Conservation (phyloP, 345 rosid species). For the Pseudoturritis turrita region DNA sequence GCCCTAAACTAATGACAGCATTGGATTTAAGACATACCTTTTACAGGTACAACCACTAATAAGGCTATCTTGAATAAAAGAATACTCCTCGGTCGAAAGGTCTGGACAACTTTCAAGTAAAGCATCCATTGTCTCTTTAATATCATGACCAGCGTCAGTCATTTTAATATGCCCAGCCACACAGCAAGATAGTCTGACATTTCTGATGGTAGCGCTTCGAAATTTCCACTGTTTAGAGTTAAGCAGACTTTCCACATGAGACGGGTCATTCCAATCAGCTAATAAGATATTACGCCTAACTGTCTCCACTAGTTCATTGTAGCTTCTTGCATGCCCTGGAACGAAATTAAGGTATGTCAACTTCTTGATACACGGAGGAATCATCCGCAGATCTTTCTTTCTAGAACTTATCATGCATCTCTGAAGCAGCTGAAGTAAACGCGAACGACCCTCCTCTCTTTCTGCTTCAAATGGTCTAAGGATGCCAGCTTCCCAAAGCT, state of each 20-base stretch:
- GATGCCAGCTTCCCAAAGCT: slow-evolving; percentile 90
- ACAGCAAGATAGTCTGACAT: slow-evolving; percentile 92
- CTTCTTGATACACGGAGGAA: slow-evolving; percentile 93
- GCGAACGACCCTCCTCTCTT: slow-evolving; percentile 83
- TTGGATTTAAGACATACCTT: slow-evolving; percentile 46
- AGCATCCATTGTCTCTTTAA: slow-evolving; percentile 90
- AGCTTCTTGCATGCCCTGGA: slow-evolving; percentile 82
- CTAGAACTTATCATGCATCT: slow-evolving; percentile 96
- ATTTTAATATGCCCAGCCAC: slow-evolving; percentile 95
- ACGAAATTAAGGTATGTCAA: slow-evolving; percentile 65
- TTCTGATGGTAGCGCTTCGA: slow-evolving; percentile 63
- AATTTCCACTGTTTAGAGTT: slow-evolving; percentile 95
- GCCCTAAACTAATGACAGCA: slow-evolving; percentile 1
- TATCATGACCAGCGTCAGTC: slow-evolving; percentile 79
- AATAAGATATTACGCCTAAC: slow-evolving; percentile 83
- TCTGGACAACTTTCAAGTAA: slow-evolving; percentile 61
- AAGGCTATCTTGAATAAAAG: slow-evolving; percentile 59
- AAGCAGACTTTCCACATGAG: slow-evolving; percentile 94
- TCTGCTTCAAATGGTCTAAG: slow-evolving; percentile 89
- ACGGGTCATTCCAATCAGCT: slow-evolving; percentile 99
- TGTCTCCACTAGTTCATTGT: slow-evolving; percentile 90
- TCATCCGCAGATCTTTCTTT: slow-evolving; percentile 76
- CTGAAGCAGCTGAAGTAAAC: slow-evolving; percentile 62
- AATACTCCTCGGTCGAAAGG: slow-evolving; percentile 59
- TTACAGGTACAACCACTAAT: slow-evolving; percentile 78